Evolutionary conservation across 352 stramenopile genomes (phyloP).

Genomic region (Phytophthora crassamura): DNA sequence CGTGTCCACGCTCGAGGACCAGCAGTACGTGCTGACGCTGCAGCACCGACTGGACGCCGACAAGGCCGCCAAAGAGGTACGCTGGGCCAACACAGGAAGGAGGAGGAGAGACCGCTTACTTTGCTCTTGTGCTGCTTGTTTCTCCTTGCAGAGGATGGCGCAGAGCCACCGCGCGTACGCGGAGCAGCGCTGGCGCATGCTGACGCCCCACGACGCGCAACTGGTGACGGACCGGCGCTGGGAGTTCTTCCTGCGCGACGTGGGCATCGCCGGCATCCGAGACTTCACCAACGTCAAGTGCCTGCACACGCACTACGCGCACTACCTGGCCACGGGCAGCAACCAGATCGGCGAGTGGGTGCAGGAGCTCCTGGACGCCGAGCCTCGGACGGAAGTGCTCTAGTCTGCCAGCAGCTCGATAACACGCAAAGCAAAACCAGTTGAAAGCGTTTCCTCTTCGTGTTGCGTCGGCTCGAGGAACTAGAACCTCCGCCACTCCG

Average conservation of each 20-base stretch:
- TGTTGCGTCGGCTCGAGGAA: constrained; percentile 22
- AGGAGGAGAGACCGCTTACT: constrained; percentile 4
- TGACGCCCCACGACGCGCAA: constrained; percentile 47
- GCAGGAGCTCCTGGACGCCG: constrained; percentile 53
- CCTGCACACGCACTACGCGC: constrained; percentile 78
- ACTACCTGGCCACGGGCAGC: constrained; percentile 60
- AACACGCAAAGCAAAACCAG: constrained; percentile 3
- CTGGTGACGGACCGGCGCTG: constrained; percentile 51
- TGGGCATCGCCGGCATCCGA: constrained; percentile 68
- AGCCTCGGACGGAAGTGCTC: constrained; percentile 21
- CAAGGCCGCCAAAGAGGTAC: constrained; percentile 42
- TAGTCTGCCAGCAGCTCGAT: constrained; percentile 16
- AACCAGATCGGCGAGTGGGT: constrained; percentile 73
- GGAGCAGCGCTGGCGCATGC: constrained; percentile 53
- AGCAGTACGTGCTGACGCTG: constrained; percentile 52
- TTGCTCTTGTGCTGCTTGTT: constrained; percentile 1
- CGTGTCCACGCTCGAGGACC: constrained; percentile 63
- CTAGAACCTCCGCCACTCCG: constrained; percentile 4
- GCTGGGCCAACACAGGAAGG: neutral
- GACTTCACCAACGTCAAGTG: constrained; percentile 71
- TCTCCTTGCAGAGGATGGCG: constrained; percentile 44
- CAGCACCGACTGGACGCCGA: constrained; percentile 49
- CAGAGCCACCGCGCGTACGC: constrained; percentile 57
- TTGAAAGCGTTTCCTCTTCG: constrained; percentile 32
- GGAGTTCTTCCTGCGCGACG: constrained; percentile 51